phyloP scores from a whole-genome alignment of 78 protist genomes.

The Salpingoeca rosetta region DNA sequence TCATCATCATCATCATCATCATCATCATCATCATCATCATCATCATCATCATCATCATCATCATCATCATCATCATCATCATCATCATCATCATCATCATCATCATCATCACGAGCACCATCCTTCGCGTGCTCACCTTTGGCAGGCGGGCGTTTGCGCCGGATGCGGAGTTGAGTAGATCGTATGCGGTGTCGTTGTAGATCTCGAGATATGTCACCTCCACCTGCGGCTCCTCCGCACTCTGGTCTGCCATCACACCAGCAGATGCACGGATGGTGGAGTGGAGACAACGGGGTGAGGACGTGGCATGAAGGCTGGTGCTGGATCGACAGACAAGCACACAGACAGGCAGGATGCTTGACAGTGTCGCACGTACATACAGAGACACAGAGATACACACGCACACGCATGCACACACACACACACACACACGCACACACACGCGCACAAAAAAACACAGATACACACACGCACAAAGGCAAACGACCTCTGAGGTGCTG shows the following conservation, averaged over 20 bases:
- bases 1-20: too few relatives aligned
- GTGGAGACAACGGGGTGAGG: not conserved
- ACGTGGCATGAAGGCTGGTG: not conserved
- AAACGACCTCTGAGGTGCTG: not conserved
- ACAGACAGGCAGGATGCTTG: too few relatives aligned
- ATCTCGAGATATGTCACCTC: not conserved
- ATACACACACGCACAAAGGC: not conserved
- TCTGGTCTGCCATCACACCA: not conserved
- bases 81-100: too few relatives aligned
- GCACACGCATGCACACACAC: too few relatives aligned
- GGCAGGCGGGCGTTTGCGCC: not conserved
- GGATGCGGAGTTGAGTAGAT: not conserved
- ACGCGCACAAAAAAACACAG: not conserved
- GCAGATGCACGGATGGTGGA: not conserved
- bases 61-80: too few relatives aligned
- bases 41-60: too few relatives aligned
- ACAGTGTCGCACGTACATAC: not conserved
- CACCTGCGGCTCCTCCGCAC: not conserved
- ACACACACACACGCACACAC: too few relatives aligned
- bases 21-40: too few relatives aligned
- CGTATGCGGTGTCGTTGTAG: not conserved
- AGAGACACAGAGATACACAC: not conserved
- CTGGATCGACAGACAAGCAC: not conserved
- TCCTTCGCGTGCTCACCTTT: not conserved
- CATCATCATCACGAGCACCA: too few relatives aligned